Evolutionary conservation across 257 asterid genomes (phyloP).

Genomic region (Leptodermis oblonga): DNA sequence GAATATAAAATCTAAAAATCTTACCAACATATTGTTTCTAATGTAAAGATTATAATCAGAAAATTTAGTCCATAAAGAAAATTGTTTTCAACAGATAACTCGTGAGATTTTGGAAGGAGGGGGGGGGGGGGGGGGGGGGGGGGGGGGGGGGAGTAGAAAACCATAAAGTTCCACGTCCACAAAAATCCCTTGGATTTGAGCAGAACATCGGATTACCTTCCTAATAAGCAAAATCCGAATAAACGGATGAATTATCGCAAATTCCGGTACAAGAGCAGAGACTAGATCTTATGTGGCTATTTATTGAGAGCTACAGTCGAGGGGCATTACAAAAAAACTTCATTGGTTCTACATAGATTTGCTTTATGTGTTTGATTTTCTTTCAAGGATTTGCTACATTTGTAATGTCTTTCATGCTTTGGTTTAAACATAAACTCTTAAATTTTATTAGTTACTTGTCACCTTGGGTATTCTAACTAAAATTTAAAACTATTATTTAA

Average conservation of each 20-base stretch:
- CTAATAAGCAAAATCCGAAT: background rate
- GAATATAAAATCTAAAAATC: too few species aligned
- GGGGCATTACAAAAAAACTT: too few species aligned
- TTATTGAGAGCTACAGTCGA: slow-evolving; percentile 24
- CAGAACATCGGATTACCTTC: background rate
- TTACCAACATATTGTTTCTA: too few species aligned
- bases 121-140: slow-evolving; percentile 32
- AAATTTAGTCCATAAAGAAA: too few species aligned
- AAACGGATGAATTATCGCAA: slow-evolving; percentile 10
- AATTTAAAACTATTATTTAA: too few species aligned
- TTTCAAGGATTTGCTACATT: background rate
- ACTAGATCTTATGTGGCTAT: slow-evolving; percentile 37
- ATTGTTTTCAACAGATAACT: slow-evolving; percentile 3
- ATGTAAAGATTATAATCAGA: too few species aligned
- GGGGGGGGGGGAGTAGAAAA: slow-evolving; percentile 22
- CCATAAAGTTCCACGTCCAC: background rate
- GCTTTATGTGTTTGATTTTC: background rate
- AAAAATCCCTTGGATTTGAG: background rate
- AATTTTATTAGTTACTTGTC: background rate
- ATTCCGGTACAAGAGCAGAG: slow-evolving; percentile 27
- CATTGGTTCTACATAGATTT: too few species aligned
- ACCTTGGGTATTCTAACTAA: background rate
- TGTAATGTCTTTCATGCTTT: background rate
- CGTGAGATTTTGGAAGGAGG: too few species aligned
- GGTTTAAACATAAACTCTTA: background rate